These are phyloP conservation scores for Zea luxurians DNA, from an alignment of 176 grass and related monocot genomes.

Conservation along the genomic window DNA sequence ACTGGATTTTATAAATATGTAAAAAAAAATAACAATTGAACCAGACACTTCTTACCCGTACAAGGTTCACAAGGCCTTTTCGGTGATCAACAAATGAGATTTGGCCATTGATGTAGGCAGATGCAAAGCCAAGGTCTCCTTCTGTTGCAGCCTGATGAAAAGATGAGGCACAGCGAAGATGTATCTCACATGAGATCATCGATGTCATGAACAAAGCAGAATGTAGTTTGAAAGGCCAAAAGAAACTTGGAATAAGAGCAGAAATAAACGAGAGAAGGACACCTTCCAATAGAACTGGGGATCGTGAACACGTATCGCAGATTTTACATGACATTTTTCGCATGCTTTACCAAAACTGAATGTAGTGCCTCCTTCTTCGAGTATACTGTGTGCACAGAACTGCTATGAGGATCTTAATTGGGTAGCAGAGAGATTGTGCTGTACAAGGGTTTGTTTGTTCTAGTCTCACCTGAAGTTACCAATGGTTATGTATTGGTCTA, in stretches of 20 bases:
- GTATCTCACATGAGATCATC: neutral
- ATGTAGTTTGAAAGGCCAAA: neutral
- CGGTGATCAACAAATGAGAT: slow-evolving; percentile 68
- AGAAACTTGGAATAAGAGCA: neutral
- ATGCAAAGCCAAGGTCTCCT: slow-evolving; percentile 70
- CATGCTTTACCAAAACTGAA: slow-evolving; percentile 53
- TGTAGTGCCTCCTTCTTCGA: slow-evolving; percentile 72
- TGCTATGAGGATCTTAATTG: neutral
- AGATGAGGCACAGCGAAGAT: neutral
- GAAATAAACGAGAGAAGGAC: neutral
- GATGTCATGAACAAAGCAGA: neutral
- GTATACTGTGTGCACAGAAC: slow-evolving; percentile 34
- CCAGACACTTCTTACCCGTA: slow-evolving; percentile 51
- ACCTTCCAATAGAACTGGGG: slow-evolving; percentile 92
- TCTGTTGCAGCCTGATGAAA: slow-evolving; percentile 57
- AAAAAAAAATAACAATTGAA: neutral
- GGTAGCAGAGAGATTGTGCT: neutral
- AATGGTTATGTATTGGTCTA: slow-evolving; percentile 54
- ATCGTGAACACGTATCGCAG: slow-evolving; percentile 58
- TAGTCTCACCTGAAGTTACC: slow-evolving; percentile 67
- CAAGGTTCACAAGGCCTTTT: slow-evolving; percentile 71
- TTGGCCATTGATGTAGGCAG: slow-evolving; percentile 74
- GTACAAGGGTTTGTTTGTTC: no score
- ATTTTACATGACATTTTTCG: slow-evolving; percentile 48
- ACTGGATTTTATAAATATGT: slow-evolving; percentile 7